phyloP scores from a whole-genome alignment of 768 basidiomycete species.

The Boletus tylopilopsis region DNA sequence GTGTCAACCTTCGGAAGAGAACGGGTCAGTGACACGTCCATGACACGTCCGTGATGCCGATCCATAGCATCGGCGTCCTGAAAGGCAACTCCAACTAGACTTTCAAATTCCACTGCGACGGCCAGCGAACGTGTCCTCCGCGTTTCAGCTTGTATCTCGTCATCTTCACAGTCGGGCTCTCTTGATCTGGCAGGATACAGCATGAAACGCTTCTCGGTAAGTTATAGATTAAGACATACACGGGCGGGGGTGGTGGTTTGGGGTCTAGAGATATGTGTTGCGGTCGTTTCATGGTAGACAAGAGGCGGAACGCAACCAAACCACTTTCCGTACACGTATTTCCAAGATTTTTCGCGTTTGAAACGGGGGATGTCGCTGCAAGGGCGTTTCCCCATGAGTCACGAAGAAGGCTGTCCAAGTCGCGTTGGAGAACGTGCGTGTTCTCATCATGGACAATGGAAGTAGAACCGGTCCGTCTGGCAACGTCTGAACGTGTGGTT shows the following conservation, averaged over 20 bases:
- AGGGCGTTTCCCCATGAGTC: constrained; percentile 19
- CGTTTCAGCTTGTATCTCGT: constrained; percentile 37
- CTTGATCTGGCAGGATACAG: constrained; percentile 33
- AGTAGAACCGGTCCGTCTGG: constrained; percentile 5
- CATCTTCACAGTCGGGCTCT: constrained; percentile 51
- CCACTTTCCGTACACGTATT: constrained; percentile 4
- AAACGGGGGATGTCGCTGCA: neutral
- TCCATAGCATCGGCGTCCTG: constrained; percentile 9
- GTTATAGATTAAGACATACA: constrained; percentile 28
- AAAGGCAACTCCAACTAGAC: constrained; percentile 20
- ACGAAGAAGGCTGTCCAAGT: constrained; percentile 21
- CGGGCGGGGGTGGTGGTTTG: constrained; percentile 34
- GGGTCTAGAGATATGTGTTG: constrained; percentile 41
- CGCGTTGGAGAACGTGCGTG: constrained; percentile 13
- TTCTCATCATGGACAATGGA: constrained; percentile 5
- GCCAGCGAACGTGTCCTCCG: constrained; percentile 38
- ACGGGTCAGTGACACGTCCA: neutral
- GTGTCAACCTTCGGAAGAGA: constrained; percentile 7
- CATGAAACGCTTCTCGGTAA: neutral
- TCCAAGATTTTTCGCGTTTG: neutral
- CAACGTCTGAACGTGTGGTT: constrained; percentile 37
- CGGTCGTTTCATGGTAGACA: constrained; percentile 36
- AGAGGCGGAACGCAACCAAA: constrained; percentile 42
- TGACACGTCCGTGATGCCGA: neutral
- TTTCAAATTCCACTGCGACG: constrained; percentile 38